Evolutionary conservation across 179 eudicot genomes (phyloP), one percentile per base, ranked within the genome.

Genomic region (Drosera spatulata): DNA sequence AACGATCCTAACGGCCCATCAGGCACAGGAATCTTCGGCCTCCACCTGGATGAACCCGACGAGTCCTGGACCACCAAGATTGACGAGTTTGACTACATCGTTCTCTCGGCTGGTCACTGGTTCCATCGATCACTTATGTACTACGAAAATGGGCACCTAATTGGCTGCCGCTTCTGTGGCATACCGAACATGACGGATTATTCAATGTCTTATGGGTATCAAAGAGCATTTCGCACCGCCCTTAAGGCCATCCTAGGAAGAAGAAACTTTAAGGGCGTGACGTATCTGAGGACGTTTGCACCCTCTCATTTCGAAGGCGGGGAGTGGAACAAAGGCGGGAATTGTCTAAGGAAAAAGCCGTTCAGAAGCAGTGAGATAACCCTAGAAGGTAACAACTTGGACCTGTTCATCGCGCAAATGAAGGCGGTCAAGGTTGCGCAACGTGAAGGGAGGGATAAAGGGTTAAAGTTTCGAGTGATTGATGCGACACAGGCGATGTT

Each of bases 291-390:
- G 64, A 81, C 85, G 1, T 81, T 75, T 56, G 75, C 88, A 12
- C 91, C 91, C 0, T 65, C 82, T 2, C 95, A 87, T 39, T 87
- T 82, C 55, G 95, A 87, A 53, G 78, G 76, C 4, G 91, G 84
- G 95, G 33, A 22, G 33, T 22, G 33, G 33, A 22, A 22, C 33
- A 22, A 22, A 22, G 33, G 33, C 33, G 33, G 95, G 50, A 65
- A 78, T 60, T 87, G 91, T 66, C 6, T 50, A 13, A 73, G 86
- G 41, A 73, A 46, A 46, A 70, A 49, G 66, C 95, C 95, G 0
- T 73, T 60, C 33, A 75, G 49, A 65, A 72, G 69, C 22, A 62
- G 62, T 13, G 84, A 84, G 73, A 53, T 47, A 0, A 45, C 0
- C 0, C 44, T 82, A 39, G 76, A 76, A 50, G 91, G 80, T 2